Base-by-base conservation (phyloP, 257 asterid species). In the Eucommia ulmoides region DNA sequence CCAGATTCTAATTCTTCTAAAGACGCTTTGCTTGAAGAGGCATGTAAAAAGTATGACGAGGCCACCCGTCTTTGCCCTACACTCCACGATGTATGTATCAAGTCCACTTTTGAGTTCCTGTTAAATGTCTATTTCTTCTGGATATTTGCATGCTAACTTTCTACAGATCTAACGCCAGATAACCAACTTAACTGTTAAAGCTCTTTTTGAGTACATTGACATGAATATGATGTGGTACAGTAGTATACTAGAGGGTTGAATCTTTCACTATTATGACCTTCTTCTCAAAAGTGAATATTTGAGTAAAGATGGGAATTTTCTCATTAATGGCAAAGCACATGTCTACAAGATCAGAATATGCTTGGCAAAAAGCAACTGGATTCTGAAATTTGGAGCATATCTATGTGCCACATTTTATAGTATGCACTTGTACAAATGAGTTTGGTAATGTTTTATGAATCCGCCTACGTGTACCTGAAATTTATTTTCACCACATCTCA, bases 21-120 rank as follows among this genome's bases (percentile, higher is more conserved):
- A 76, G 98, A 89, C 64, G 80, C 85, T 56, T 75, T 89, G 77
- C 96, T 89, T 49, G 96, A 86, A 75, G 95, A 86, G 81, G 99
- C 99, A 20, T 91, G 97, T 67, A 79, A 60, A 65, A 91, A 91
- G 73, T 91, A 91, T 61, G 95, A 91, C 61, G 99, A 82, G 70
- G 99, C 99, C 48, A 81, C 97, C 24, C 81, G 78, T 62, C 95
- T 86, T 67, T 86, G 95, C 60, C 95, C 99, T 67, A 86, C 99
- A 7, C 88, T 91, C 41, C 83, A 86, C 57, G 99, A 91, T 74
- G 99, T 91, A 86, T 24, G 94, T 66, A 17, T 19, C 44, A 6
- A 6, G 45, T 8, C n/a, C 45, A 26, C 12, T 6, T 6, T 26
- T 26, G 12, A 26, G 12, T 6, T 26, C 38, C 38, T 26, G 38